phyloP scores from a whole-genome alignment of 129 eudicot genomes.

The Artemisia tridentata region DNA sequence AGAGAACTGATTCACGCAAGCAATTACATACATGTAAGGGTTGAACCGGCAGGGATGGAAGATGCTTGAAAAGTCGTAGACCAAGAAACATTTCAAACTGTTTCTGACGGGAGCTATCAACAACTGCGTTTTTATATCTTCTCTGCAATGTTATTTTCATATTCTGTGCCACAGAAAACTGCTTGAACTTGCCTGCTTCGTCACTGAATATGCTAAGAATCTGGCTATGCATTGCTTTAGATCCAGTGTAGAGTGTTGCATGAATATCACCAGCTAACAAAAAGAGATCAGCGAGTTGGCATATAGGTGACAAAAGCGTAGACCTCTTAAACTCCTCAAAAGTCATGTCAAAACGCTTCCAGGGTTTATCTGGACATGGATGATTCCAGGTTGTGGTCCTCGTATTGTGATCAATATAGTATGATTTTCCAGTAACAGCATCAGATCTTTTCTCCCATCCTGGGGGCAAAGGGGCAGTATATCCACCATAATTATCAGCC shows the following conservation, averaged over 20 bases:
- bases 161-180: conserved; percentile 97
- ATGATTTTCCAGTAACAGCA: conserved; percentile 87
- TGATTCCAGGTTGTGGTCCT: conserved; percentile 98
- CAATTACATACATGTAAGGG: conserved; percentile 72
- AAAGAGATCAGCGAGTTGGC: conserved; percentile 77
- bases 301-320: conserved; percentile 77
- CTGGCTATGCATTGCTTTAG: conserved; percentile 99
- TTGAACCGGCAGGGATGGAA: conserved; percentile 66
- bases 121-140: conserved; percentile 95
- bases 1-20: background rate
- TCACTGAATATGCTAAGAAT: conserved; percentile 90
- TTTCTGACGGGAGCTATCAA: conserved; percentile 98
- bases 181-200: conserved; percentile 89
- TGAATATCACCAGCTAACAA: conserved; percentile 92
- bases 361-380: conserved; percentile 98
- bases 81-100: conserved; percentile 96
- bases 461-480: conserved; percentile 89
- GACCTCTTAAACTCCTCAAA: conserved; percentile 97
- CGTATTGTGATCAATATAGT: conserved; percentile 94
- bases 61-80: conserved; percentile 81
- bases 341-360: conserved; percentile 98
- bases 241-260: conserved; percentile 94
- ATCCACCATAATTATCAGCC: conserved; percentile 60
- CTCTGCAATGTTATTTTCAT: conserved; percentile 92
- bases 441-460: conserved; percentile 98